phyloP scores from a whole-genome alignment of 139 green algal genomes.

The Yamagishiella unicocca region DNA sequence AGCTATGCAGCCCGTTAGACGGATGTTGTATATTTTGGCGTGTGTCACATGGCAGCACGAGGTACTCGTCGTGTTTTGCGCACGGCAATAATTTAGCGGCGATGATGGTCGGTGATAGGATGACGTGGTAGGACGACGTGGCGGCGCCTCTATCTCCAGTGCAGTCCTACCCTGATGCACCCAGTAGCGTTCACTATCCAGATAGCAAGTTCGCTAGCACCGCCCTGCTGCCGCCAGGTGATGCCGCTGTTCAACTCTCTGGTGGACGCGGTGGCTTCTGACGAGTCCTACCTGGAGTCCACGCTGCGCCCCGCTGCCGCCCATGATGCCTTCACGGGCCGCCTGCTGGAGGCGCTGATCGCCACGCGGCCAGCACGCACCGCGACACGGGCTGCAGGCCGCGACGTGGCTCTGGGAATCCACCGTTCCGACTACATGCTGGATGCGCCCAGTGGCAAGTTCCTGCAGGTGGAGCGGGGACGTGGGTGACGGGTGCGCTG shows the following conservation, averaged over 20 bases:
- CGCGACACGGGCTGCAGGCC: neutral
- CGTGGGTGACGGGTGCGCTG: neutral
- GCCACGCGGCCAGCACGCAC: constrained; percentile 3
- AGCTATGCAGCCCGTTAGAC: no score
- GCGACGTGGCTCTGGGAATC: constrained; percentile 83
- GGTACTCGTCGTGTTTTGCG: no score
- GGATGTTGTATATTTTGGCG: no score
- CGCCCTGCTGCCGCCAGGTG: no score
- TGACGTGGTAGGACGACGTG: no score
- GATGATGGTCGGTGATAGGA: no score
- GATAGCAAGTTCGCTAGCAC: no score
- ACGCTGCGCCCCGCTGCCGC: constrained; percentile 68
- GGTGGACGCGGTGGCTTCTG: constrained; percentile 82
- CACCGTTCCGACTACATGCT: constrained; percentile 99
- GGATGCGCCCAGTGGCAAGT: constrained; percentile 81
- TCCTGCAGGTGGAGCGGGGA: constrained; percentile 83
- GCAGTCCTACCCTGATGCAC: no score
- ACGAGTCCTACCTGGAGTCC: constrained; percentile 82
- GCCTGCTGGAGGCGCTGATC: constrained; percentile 70
- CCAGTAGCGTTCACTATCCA: no score
- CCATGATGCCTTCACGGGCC: constrained; percentile 90
- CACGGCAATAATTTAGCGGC: no score
- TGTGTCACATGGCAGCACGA: no score
- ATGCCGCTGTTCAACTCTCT: constrained; percentile 88
- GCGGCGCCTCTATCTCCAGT: no score